These are phyloP conservation scores for Scutellaria minor DNA, from an alignment of 257 asterid species.

Conservation along the genomic window DNA sequence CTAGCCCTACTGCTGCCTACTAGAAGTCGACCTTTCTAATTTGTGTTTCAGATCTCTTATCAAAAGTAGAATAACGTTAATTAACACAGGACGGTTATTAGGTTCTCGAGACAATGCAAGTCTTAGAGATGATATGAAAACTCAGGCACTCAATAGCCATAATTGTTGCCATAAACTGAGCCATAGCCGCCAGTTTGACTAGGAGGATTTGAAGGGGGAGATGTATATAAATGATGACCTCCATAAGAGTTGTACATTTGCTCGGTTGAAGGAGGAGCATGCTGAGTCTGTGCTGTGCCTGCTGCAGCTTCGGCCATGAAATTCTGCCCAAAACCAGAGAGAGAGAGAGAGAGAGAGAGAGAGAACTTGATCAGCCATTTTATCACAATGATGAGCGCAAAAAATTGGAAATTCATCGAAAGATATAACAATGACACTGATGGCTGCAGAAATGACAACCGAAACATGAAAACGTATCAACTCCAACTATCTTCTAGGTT, in stretches of 20 bases:
- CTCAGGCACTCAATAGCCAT: conserved; percentile 60
- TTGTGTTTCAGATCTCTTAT: conserved; percentile 25
- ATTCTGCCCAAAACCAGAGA: conserved; percentile 54
- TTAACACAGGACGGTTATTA: conserved; percentile 19
- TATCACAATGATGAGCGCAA: not conserved
- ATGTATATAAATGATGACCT: conserved; percentile 50
- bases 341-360: not conserved
- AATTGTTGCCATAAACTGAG: conserved; percentile 68
- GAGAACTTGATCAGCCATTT: not conserved
- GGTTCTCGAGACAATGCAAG: conserved; percentile 11
- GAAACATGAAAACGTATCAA: not conserved
- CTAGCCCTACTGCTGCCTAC: conserved; percentile 7
- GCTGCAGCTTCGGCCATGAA: conserved; percentile 76
- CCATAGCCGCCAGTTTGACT: conserved; percentile 79
- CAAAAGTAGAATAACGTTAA: conserved; percentile 30
- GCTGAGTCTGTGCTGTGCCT: conserved; percentile 46
- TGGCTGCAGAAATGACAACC: not conserved
- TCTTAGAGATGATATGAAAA: not conserved
- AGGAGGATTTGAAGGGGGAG: conserved; percentile 63
- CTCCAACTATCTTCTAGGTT: not conserved
- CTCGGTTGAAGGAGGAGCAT: conserved; percentile 53
- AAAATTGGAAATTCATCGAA: not conserved
- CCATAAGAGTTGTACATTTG: conserved; percentile 68
- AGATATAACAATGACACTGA: not conserved
- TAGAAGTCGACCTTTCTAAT: conserved; percentile 19